Base-by-base conservation (phyloP, 257 asterid genomes). In the Nicotiana tabacum region DNA sequence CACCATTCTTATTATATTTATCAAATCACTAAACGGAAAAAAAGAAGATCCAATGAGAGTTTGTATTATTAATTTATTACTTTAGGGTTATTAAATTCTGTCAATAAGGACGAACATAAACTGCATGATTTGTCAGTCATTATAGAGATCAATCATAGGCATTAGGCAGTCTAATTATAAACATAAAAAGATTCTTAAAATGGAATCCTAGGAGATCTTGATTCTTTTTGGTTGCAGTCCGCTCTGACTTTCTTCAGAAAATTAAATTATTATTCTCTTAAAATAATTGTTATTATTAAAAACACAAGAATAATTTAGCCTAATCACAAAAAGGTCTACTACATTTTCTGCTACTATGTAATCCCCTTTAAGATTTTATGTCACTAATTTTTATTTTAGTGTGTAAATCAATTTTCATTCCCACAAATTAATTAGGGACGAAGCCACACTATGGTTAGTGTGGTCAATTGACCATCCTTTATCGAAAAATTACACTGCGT, bases 91-190 rank as follows among this genome's bases (percentile, higher is more conserved):
- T 8, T 76, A 27, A 15, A 7, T 51, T 43, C 35, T 78, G 48
- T 48, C 66, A 74, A 48, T 77, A 62, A 53, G 62, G 33, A 83
- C 58, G 43, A 78, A 57, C 60, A 58, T 69, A 21, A 60, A 84
- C 27, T 17, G 7, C 30, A 83, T 86, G 84, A 77, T 17, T 57
- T 51, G 82, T 78, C 77, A 85, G 89, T 74, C 83, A 86, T 83
- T 18, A 83, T 85, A 80, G 80, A 81, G 84, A 68, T 83, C 84
- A 83, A 86, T 88, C 87, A 88, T 86, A 80, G 83, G 84, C 67
- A 77, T 85, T 80, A 76, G 5, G 27, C 64, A 76, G 29, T 51
- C 60, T 87, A 58, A 64, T 84, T 80, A 82, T 78, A 83, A 58
- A 83, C 48, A 35, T 82, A 53, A 81, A 77, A n/a, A 65, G 64